Conservation (phyloP, 2,329 filamentous ascomycete species). For the Colletotrichum sp. region DNA sequence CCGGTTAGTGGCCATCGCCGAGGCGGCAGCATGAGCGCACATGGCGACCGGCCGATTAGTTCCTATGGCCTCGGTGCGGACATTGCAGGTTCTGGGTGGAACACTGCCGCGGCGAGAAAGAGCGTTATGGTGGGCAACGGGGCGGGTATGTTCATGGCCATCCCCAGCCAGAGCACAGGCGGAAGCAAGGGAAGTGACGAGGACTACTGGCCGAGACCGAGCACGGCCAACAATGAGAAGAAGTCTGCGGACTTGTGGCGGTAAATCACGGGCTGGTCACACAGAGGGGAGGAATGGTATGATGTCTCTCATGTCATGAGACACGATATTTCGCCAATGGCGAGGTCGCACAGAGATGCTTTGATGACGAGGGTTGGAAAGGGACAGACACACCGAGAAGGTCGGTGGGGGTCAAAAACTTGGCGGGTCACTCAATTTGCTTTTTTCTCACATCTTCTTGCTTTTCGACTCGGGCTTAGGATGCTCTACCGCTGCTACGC, state of each 20-base stretch:
- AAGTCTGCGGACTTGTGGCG: slow-evolving; percentile 16
- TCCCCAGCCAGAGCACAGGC: slow-evolving; percentile 41
- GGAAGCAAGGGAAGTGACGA: slow-evolving; percentile 28
- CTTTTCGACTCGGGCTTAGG: not conserved
- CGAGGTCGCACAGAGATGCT: not conserved
- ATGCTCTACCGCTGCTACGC: not conserved
- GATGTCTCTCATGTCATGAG: not conserved
- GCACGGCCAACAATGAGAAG: slow-evolving; percentile 19
- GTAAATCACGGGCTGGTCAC: not conserved
- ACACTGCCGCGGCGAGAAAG: slow-evolving; percentile 54
- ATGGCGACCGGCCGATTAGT: slow-evolving; percentile 52
- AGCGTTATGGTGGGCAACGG: slow-evolving; percentile 60
- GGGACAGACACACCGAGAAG: not conserved
- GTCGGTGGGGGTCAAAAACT: not conserved
- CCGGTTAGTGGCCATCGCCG: slow-evolving; percentile 18
- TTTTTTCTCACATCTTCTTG: not conserved
- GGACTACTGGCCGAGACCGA: slow-evolving; percentile 34
- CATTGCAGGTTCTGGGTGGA: slow-evolving; percentile 53
- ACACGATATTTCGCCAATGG: not conserved
- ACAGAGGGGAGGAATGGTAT: not conserved
- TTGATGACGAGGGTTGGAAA: not conserved
- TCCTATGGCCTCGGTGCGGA: slow-evolving; percentile 64
- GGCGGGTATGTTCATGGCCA: slow-evolving; percentile 56
- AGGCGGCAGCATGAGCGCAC: slow-evolving; percentile 18
- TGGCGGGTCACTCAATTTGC: not conserved